Percentiles rank a stretch among this genome's conserved stretches.
phyloP scores from a whole-genome alignment of 352 stramenopile genomes.

The Pythium sp. region DNA sequence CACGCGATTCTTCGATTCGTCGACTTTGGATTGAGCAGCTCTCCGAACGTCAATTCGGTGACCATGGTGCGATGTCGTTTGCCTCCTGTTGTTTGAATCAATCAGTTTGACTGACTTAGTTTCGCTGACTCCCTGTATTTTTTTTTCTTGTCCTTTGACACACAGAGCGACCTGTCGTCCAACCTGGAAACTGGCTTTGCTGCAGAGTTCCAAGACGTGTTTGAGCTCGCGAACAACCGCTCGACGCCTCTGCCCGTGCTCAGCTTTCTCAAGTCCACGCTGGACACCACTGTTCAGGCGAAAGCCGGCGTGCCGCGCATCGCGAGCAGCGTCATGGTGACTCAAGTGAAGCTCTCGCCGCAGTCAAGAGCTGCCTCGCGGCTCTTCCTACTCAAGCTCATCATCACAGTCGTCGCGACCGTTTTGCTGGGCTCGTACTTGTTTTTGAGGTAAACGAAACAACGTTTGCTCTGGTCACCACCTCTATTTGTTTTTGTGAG shows the following conservation, averaged over 20 bases:
- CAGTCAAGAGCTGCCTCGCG: slow-evolving; percentile 46
- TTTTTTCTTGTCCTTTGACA: neutral
- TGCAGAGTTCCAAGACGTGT: slow-evolving; percentile 74
- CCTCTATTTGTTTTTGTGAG: neutral
- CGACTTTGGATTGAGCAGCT: slow-evolving; percentile 55
- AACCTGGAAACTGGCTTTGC: slow-evolving; percentile 53
- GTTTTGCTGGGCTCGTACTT: slow-evolving; percentile 55
- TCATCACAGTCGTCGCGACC: slow-evolving; percentile 62
- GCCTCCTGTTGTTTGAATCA: neutral
- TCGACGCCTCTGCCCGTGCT: slow-evolving; percentile 45
- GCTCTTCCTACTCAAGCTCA: slow-evolving; percentile 67
- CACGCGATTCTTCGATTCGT: slow-evolving; percentile 45
- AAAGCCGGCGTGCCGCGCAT: slow-evolving; percentile 25
- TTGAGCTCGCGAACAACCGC: slow-evolving; percentile 55
- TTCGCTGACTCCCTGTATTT: neutral
- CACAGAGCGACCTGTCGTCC: slow-evolving; percentile 42
- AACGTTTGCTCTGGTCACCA: neutral
- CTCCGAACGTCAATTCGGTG: slow-evolving; percentile 32
- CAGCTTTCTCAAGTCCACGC: slow-evolving; percentile 41
- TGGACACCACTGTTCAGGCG: slow-evolving; percentile 26
- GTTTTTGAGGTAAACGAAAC: slow-evolving; percentile 21
- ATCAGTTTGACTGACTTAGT: neutral
- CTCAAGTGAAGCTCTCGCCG: slow-evolving; percentile 42
- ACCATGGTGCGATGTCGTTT: slow-evolving; percentile 33
- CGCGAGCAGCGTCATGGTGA: slow-evolving; percentile 41